Evolutionary conservation across 768 basidiomycete genomes (phyloP), one percentile per base, ranked within the genome.

Genomic region (Dentipellis fragilis): DNA sequence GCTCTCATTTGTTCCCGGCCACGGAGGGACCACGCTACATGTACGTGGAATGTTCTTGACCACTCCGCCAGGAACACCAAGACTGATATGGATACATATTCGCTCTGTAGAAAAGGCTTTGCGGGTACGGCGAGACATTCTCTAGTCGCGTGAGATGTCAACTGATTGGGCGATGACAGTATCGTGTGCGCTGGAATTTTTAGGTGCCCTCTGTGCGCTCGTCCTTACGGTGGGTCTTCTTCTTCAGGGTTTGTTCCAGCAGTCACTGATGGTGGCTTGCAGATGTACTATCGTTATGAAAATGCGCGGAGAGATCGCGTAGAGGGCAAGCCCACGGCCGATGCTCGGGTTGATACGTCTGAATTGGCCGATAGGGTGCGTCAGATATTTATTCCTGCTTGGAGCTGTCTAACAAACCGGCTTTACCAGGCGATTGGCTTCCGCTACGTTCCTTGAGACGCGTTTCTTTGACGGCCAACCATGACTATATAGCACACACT

Each of bases 1-100:
- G 85, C n/a, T 77, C 85, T 0, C 85, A 87, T 57, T 70, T 89
- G 11, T 89, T 80, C 67, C 87, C 86, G 0, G 69, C 75, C 14
- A 73, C 75, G 0, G 80, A 87, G 39, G 79, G 80, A 0, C 87
- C 87, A 1, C 69, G 69, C 39, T 89, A 87, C 59, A 78, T 78
- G 86, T 87, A 51, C 60, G 81, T 63, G 29, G 29, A 6, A 29
- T 21, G 36, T 23, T 11, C 50, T 58, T 45, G 37, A 21, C 16
- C 22, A 29, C 29, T 17, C 16, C 19, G 2, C n/a, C 3, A 3
- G 3, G 19, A 42, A 14, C 4, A 9, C 9, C 9, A 4, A 42
- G 14, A 19, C 40, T 42, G 40, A 42, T 19, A 9, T 42, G 40
- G 40, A 42, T 19, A 9, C 9, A 9, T 8, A 4, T 42, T 42